Base-by-base conservation (phyloP, 768 basidiomycete species). In the Gloeopeniophorella convolvens region DNA sequence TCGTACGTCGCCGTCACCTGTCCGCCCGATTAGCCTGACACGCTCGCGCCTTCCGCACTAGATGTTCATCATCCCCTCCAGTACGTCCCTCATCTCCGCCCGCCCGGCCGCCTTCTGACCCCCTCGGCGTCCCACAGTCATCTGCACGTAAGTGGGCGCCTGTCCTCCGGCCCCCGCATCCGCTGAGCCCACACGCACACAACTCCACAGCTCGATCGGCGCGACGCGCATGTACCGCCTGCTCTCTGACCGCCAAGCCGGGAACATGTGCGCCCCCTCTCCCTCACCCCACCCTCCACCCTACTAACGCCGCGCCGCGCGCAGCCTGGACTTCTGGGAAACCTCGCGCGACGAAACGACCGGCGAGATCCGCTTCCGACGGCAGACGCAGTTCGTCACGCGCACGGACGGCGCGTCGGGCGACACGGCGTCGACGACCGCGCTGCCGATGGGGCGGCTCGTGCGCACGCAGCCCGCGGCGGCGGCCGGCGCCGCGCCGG, bases 341-440 rank as follows among this genome's bases (percentile, higher is more conserved):
- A 48, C 45, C 5, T 54, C 55, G 15, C 41, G 45, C 5, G 50
- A 56, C 21, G 52, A 48, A 15, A 44, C 35, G 23, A 56, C 55
- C n/a, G 55, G 55, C 9, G 55, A 56, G 34, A 54, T 56, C 26
- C 55, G 55, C 20, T 56, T 56, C 47, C 45, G 55, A 18, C 55
- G 55, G 5, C 55, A 54, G 45, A 56, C 54, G 5, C 54, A 56
- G 11, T 21, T 42, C 15, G 21, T 56, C 34, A 24, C 30, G 2
- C 45, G 31, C 15, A 37, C 15, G 12, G 44, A 47, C 2, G 37
- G 28, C 21, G 33, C n/a, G 20, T 12, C 37, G 23, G 28, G 12
- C 32, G 40, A 45, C 4, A 21, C n/a, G 11, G 45, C 54, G 8
- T 42, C 45, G 4, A 47, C 28, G 13, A 54, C 52, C 2, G 52